Conservation (phyloP, 805 yeast species). For the Yamadazyma nakazawae region DNA sequence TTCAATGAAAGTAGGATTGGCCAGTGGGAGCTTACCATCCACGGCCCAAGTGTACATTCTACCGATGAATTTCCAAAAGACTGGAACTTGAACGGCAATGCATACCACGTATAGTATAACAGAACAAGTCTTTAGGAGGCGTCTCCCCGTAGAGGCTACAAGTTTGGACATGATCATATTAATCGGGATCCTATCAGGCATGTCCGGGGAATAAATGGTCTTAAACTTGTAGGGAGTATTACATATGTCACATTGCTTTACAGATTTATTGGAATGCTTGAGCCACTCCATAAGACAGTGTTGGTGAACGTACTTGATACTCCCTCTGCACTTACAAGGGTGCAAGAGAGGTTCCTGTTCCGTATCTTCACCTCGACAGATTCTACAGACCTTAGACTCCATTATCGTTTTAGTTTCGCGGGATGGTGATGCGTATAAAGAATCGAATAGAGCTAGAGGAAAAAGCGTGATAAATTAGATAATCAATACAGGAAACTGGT, state of each 20-base stretch:
- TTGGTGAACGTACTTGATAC: conserved; percentile 90
- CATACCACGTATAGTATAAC: conserved; percentile 39
- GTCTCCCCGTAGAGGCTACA: conserved; percentile 13
- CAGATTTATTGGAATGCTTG: conserved; percentile 56
- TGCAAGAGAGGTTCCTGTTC: conserved; percentile 73
- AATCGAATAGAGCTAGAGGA: too few species aligned
- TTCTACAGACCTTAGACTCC: conserved; percentile 60
- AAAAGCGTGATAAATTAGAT: too few species aligned
- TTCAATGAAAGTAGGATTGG: conserved; percentile 22
- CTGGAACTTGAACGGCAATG: conserved; percentile 51
- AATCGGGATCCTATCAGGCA: conserved; percentile 64
- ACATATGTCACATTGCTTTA: conserved; percentile 81
- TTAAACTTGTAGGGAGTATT: conserved; percentile 67
- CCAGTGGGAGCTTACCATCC: conserved; percentile 49
- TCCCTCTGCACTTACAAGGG: conserved; percentile 93
- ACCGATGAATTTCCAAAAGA: conserved; percentile 54
- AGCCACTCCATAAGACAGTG: conserved; percentile 91
- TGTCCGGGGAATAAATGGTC: conserved; percentile 59
- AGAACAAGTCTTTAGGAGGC: conserved; percentile 18
- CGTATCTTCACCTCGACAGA: conserved; percentile 91
- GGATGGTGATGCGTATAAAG: background rate
- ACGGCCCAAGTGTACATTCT: conserved; percentile 53
- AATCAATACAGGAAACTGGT: too few species aligned
- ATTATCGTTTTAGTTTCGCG: background rate
- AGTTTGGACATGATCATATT: conserved; percentile 43